These are phyloP conservation scores for Cladosporium sp. DNA, from an alignment of 2,329 filamentous ascomycete genomes.

Conservation along the genomic window DNA sequence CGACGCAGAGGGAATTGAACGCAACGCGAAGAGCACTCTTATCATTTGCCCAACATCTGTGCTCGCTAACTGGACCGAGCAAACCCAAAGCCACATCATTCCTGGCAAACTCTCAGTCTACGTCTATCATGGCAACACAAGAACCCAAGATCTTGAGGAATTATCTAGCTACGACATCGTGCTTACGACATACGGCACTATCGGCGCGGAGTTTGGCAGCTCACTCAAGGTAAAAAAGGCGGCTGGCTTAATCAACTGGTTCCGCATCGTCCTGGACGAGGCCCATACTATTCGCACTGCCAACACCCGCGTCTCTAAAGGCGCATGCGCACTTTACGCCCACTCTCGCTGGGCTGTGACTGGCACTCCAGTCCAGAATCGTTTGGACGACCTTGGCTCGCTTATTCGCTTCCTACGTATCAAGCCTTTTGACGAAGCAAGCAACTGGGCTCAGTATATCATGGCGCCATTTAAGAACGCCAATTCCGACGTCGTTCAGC, in stretches of 20 bases:
- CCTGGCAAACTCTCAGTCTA: constrained; percentile 63
- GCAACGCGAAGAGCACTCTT: constrained; percentile 74
- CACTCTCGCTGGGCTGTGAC: constrained; percentile 94
- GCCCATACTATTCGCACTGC: constrained; percentile 91
- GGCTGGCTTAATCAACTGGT: constrained; percentile 78
- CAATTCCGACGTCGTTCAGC: constrained; percentile 76
- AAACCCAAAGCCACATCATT: constrained; percentile 76
- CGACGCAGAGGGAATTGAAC: constrained; percentile 37
- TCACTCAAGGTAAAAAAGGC: constrained; percentile 49
- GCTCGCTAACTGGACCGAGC: constrained; percentile 89
- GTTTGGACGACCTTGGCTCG: constrained; percentile 81
- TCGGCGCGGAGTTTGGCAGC: constrained; percentile 61
- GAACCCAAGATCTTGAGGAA: constrained; percentile 62
- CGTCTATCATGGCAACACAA: constrained; percentile 78
- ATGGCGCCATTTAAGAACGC: constrained; percentile 81
- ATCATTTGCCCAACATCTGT: constrained; percentile 87
- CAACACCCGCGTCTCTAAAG: constrained; percentile 74
- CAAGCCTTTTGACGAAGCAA: constrained; percentile 75
- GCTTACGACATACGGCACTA: constrained; percentile 87
- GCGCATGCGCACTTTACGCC: constrained; percentile 73
- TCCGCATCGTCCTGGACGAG: constrained; percentile 89
- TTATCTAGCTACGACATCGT: constrained; percentile 75
- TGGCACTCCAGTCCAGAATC: constrained; percentile 91
- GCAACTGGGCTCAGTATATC: constrained; percentile 73
- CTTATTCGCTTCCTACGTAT: constrained; percentile 80